phyloP scores from a whole-genome alignment of 768 basidiomycete species.

The Austroboletus eburneus region DNA sequence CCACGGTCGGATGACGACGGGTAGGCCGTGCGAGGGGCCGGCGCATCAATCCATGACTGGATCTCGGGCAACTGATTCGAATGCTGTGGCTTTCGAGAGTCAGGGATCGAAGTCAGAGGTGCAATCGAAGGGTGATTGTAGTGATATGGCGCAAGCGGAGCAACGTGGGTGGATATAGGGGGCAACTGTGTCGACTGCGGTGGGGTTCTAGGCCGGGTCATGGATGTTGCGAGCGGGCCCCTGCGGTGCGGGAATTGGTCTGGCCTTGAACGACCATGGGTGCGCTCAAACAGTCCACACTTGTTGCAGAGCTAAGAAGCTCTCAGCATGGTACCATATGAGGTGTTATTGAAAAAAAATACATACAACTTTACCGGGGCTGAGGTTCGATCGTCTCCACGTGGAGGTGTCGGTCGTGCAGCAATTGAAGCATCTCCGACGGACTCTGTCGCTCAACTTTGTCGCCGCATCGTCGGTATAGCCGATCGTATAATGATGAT shows the following conservation, averaged over 20 bases:
- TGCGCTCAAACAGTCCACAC: constrained; percentile 77
- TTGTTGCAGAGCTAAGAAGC: constrained; percentile 47
- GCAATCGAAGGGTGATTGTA: constrained; percentile 53
- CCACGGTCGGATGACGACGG: constrained; percentile 28
- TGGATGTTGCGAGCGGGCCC: constrained; percentile 55
- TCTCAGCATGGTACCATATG: constrained; percentile 5
- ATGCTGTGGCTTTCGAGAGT: constrained; percentile 31
- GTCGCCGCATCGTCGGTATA: constrained; percentile 79
- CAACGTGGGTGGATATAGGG: constrained; percentile 40
- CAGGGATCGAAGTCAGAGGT: constrained; percentile 38
- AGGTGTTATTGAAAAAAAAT: neutral
- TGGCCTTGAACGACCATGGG: constrained; percentile 72
- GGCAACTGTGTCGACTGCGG: constrained; percentile 43
- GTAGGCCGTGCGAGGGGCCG: constrained; percentile 26
- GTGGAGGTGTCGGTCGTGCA: constrained; percentile 82
- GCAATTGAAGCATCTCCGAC: constrained; percentile 79
- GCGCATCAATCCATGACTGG: constrained; percentile 43
- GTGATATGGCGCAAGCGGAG: constrained; percentile 43
- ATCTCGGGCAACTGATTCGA: constrained; percentile 43
- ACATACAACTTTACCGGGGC: constrained; percentile 72
- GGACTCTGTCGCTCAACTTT: constrained; percentile 72
- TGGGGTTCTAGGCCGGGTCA: constrained; percentile 46
- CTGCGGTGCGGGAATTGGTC: constrained; percentile 81
- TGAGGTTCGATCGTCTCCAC: constrained; percentile 73
- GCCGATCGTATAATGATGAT: constrained; percentile 35